phyloP scores from a whole-genome alignment of 208 protist species.

The Leishmania tropica region DNA sequence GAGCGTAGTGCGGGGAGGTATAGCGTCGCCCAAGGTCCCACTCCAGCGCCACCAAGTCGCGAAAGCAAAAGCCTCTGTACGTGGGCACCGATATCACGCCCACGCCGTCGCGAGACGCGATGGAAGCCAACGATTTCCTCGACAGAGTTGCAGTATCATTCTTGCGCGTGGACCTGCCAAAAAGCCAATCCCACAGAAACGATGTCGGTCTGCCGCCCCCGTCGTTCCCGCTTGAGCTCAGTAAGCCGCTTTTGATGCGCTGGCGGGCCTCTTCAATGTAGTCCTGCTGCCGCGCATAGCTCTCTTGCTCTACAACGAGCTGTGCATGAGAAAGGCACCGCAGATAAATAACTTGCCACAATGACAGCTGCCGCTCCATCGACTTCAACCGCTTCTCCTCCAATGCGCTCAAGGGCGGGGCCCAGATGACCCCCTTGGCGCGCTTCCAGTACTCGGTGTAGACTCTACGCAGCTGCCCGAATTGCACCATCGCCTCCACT shows the following conservation, averaged over 20 bases:
- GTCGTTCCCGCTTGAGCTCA: background rate
- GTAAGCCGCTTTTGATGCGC: background rate
- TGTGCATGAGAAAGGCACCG: constrained; percentile 74
- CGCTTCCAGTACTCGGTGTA: constrained; percentile 82
- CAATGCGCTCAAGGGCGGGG: constrained; percentile 54
- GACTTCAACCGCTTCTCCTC: constrained; percentile 42
- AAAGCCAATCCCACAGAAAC: constrained; percentile 8
- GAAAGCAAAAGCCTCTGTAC: background rate
- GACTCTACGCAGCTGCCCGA: constrained; percentile 50
- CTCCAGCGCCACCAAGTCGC: constrained; percentile 23
- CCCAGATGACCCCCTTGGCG: constrained; percentile 42
- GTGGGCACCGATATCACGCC: too few species aligned
- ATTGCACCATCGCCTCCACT: constrained; percentile 54
- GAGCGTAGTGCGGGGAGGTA: background rate
- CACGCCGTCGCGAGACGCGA: background rate
- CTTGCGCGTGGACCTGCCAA: background rate
- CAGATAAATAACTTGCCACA: constrained; percentile 79
- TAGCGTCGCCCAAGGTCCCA: constrained; percentile 30
- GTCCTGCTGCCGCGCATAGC: constrained; percentile 39
- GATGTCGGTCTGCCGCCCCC: background rate
- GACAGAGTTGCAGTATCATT: too few species aligned
- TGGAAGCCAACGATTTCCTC: background rate
- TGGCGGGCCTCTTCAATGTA: constrained; percentile 40
- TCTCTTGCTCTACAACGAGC: constrained; percentile 48
- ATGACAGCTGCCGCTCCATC: constrained; percentile 59